phyloP scores from a whole-genome alignment of 345 rosid genomes.

The Citrus hindsii region DNA sequence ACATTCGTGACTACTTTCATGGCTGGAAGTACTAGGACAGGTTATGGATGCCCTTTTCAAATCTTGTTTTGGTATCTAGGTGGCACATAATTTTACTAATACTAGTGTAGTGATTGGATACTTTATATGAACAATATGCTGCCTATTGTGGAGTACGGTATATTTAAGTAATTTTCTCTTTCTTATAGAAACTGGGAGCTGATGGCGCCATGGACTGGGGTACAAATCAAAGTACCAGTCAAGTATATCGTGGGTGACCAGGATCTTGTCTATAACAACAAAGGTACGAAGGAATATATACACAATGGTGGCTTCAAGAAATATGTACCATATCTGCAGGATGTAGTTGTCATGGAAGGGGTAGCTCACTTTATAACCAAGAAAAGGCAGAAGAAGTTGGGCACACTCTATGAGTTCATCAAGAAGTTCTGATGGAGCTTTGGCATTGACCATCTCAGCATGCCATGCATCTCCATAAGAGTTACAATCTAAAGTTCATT shows the following conservation, averaged over 20 bases:
- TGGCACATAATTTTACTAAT: background rate
- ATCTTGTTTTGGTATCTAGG: background rate
- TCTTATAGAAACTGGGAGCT: conserved; percentile 81
- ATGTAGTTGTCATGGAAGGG: conserved; percentile 77
- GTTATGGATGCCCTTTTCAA: background rate
- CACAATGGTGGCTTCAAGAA: conserved; percentile 54
- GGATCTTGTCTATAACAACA: conserved; percentile 53
- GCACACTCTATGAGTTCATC: conserved; percentile 59
- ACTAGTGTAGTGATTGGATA: background rate
- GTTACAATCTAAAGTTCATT: background rate
- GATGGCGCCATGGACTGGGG: conserved; percentile 57
- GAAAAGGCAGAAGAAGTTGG: conserved; percentile 68
- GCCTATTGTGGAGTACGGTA: background rate
- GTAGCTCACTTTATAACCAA: conserved; percentile 70
- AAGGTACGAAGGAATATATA: conserved; percentile 58
- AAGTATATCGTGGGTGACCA: conserved; percentile 81
- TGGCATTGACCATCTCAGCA: background rate
- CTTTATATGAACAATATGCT: background rate
- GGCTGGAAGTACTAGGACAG: background rate
- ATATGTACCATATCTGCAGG: conserved; percentile 65
- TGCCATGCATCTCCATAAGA: background rate
- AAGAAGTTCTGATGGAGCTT: conserved; percentile 43
- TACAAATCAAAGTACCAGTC: conserved; percentile 65
- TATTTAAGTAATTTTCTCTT: background rate
- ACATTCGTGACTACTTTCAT: background rate